Evolutionary conservation across 768 basidiomycete genomes (phyloP).

Genomic region (Mycena pura): DNA sequence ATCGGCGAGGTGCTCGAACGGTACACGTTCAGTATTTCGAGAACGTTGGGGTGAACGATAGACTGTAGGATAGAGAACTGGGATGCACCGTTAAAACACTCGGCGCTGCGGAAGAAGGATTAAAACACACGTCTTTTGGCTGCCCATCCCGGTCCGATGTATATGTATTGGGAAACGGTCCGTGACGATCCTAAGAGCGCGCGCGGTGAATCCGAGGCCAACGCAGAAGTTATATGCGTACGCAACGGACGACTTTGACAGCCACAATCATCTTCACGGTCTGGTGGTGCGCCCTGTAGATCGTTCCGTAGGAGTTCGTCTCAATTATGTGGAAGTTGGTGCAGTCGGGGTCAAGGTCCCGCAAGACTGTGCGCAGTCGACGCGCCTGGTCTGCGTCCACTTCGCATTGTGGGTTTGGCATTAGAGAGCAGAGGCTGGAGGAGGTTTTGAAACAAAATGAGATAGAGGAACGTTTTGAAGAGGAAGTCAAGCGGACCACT

Average conservation of each 20-base stretch:
- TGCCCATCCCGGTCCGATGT: background rate
- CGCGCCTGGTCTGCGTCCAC: background rate
- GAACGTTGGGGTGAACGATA: slow-evolving; percentile 6
- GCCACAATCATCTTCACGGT: background rate
- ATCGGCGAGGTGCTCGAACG: background rate
- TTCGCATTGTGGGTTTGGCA: no score
- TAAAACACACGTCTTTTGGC: background rate
- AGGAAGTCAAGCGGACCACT: no score
- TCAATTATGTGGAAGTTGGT: background rate
- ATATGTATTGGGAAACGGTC: background rate
- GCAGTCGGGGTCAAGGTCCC: background rate
- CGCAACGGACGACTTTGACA: background rate
- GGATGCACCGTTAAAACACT: background rate
- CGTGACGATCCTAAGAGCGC: no score
- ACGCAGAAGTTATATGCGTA: background rate
- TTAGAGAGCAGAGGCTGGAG: no score
- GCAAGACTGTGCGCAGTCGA: background rate
- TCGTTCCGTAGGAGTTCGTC: background rate
- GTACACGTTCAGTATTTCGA: slow-evolving; percentile 4
- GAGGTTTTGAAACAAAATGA: no score
- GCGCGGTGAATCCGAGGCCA: slow-evolving; percentile 3
- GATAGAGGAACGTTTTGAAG: no score
- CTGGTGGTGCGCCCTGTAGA: background rate
- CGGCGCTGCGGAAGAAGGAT: background rate
- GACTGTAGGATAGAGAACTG: slow-evolving; percentile 2